These are phyloP conservation scores for Termitomyces sp. DNA, from an alignment of 1,284 basidiomycete genomes.

Conservation along the genomic window DNA sequence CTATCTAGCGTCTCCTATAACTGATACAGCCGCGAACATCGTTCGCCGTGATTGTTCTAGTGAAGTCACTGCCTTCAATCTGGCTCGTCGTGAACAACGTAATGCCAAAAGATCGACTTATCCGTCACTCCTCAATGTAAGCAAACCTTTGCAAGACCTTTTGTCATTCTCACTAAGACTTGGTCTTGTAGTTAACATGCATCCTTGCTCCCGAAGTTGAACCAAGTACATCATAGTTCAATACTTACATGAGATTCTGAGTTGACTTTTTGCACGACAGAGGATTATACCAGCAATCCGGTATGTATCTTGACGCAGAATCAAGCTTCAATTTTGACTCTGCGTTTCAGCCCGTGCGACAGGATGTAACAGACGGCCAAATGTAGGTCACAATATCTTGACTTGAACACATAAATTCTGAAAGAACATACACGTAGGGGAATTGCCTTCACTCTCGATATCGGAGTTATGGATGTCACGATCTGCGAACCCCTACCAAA, in stretches of 20 bases:
- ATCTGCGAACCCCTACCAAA: conserved; percentile 50
- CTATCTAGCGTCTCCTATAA: conserved; percentile 4
- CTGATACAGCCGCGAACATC: not conserved
- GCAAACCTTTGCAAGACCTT: not conserved
- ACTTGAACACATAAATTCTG: not conserved
- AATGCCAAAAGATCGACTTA: conserved; percentile 7
- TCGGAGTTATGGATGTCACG: conserved; percentile 54
- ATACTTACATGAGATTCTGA: not conserved
- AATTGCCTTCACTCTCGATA: conserved; percentile 46
- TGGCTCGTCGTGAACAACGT: conserved; percentile 9
- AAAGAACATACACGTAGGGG: conserved; percentile 28
- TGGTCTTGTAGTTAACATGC: conserved; percentile 8
- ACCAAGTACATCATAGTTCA: conserved; percentile 4
- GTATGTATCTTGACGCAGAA: conserved; percentile 5
- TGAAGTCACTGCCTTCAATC: conserved; percentile 12
- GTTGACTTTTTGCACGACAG: conserved; percentile 1
- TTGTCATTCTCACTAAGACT: not conserved
- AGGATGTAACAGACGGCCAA: conserved; percentile 48
- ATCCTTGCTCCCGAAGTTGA: conserved; percentile 12
- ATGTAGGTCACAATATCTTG: conserved; percentile 17
- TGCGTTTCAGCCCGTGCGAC: conserved; percentile 35
- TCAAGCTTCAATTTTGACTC: not conserved
- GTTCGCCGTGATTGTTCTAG: conserved; percentile 9
- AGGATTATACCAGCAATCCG: conserved; percentile 21
- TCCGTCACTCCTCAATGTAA: conserved; percentile 7